Evolutionary conservation across 2,329 filamentous ascomycete genomes (phyloP).

Genomic region (Alternaria dauci): DNA sequence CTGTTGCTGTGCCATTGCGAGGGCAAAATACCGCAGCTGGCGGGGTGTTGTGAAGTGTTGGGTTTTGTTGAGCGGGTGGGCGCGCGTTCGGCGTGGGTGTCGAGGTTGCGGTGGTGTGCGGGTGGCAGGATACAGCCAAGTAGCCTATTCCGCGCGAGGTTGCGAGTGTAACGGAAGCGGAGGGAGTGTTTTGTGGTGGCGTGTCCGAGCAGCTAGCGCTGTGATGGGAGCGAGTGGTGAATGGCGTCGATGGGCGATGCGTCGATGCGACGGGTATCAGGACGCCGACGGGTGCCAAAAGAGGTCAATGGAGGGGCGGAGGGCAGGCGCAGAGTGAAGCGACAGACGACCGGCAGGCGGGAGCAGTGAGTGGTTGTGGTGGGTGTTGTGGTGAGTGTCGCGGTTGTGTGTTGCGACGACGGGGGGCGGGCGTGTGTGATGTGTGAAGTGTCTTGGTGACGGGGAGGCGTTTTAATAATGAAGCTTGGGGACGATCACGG

Average conservation of each 20-base stretch:
- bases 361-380: no score
- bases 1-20: slow-evolving; percentile 50
- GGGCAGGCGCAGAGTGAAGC: slow-evolving; percentile 15
- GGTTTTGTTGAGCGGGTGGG: neutral
- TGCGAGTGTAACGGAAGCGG: slow-evolving; percentile 2
- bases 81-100: neutral
- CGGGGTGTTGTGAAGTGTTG: neutral
- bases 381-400: no score
- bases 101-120: neutral
- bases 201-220: slow-evolving; percentile 10
- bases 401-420: no score
- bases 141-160: slow-evolving; percentile 14
- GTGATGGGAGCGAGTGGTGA: slow-evolving; percentile 18
- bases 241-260: slow-evolving; percentile 2
- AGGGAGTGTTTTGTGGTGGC: slow-evolving; percentile 8
- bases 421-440: neutral
- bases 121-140: slow-evolving; percentile 22
- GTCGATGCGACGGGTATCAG: neutral
- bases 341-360: slow-evolving; percentile 13
- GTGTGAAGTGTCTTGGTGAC: neutral
- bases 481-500: slow-evolving; percentile 16
- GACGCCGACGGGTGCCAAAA: no score
- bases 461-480: slow-evolving; percentile 30
- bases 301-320: no score
- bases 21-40: slow-evolving; percentile 11